A percentile compares a stretch with the other conserved stretches of the same genome.
These are phyloP conservation scores for Kodamaea neixiangensis DNA, from an alignment of 805 yeast genomes.

Conservation along the genomic window DNA sequence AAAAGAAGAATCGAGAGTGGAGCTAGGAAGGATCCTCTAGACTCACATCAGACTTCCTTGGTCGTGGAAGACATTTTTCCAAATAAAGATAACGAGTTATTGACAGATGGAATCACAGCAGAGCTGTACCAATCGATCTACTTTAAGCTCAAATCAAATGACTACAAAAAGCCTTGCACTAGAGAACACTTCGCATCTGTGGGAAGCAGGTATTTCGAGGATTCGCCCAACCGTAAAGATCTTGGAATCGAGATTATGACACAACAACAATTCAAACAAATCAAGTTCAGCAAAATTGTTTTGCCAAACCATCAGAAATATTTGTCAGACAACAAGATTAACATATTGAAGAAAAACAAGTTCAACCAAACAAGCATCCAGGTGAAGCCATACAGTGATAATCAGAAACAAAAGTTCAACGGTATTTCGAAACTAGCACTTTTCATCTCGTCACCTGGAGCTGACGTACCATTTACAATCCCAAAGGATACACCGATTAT, in stretches of 20 bases:
- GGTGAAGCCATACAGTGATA: slow-evolving; percentile 62
- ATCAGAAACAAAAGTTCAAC: slow-evolving; percentile 55
- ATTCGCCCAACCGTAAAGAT: slow-evolving; percentile 10
- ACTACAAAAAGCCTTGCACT: slow-evolving; percentile 42
- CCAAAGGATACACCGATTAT: slow-evolving; percentile 52
- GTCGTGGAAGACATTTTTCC: slow-evolving; percentile 20
- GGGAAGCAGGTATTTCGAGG: slow-evolving; percentile 17
- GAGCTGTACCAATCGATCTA: slow-evolving; percentile 57
- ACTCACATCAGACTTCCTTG: background rate
- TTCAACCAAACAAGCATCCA: slow-evolving; percentile 34
- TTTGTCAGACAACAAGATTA: slow-evolving; percentile 34
- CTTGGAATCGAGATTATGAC: slow-evolving; percentile 22
- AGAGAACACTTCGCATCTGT: slow-evolving; percentile 23
- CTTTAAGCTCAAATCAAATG: slow-evolving; percentile 46
- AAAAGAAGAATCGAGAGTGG: slow-evolving; percentile 14
- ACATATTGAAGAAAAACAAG: slow-evolving; percentile 20
- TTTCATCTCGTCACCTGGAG: slow-evolving; percentile 33
- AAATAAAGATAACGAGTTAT: slow-evolving; percentile 47
- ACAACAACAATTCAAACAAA: slow-evolving; percentile 25
- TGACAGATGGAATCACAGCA: slow-evolving; percentile 41
- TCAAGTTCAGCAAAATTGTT: slow-evolving; percentile 32
- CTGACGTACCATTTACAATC: slow-evolving; percentile 23
- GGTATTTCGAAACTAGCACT: slow-evolving; percentile 75
- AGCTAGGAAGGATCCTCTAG: slow-evolving; percentile 6
- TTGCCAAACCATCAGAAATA: slow-evolving; percentile 37